Conservation (phyloP, 768 basidiomycete species). For the Coprinopsis marcescibilis region DNA sequence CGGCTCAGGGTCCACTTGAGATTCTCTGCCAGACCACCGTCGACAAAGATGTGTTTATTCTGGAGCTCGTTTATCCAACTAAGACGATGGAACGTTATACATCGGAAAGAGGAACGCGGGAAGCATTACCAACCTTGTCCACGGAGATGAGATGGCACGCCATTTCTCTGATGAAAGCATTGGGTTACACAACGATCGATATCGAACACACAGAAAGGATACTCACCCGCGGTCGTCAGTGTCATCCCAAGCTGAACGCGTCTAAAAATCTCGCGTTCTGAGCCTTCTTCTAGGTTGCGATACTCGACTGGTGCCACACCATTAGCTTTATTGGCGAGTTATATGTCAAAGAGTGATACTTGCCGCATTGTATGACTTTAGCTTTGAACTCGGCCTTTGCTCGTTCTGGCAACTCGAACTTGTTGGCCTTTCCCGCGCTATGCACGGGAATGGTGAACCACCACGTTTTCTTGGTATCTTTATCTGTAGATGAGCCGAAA, state of each 20-base stretch:
- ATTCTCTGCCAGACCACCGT: constrained; percentile 50
- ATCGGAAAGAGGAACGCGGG: too few relatives aligned
- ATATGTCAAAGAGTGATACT: constrained; percentile 17
- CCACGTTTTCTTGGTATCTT: constrained; percentile 50
- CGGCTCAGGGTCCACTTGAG: constrained; percentile 63
- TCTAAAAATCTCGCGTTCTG: constrained; percentile 77
- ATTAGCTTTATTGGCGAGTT: not conserved
- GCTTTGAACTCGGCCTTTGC: constrained; percentile 46
- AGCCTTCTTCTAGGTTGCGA: constrained; percentile 39
- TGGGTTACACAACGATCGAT: not conserved
- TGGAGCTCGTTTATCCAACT: constrained; percentile 62
- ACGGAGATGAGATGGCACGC: constrained; percentile 69
- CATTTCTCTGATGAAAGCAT: constrained; percentile 55
- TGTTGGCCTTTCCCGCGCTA: constrained; percentile 33
- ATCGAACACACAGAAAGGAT: not conserved
- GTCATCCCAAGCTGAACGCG: constrained; percentile 77
- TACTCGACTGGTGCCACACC: constrained; percentile 58
- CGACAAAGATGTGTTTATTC: constrained; percentile 45
- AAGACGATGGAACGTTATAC: constrained; percentile 1
- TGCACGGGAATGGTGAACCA: constrained; percentile 57
- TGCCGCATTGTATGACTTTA: constrained; percentile 64
- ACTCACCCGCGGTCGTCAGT: constrained; percentile 63
- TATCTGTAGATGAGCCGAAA: constrained; percentile 50
- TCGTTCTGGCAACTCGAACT: constrained; percentile 46
- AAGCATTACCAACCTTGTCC: constrained; percentile 39